These are phyloP conservation scores for Corrigiola litoralis DNA, from an alignment of 179 eudicot genomes.

Conservation along the genomic window DNA sequence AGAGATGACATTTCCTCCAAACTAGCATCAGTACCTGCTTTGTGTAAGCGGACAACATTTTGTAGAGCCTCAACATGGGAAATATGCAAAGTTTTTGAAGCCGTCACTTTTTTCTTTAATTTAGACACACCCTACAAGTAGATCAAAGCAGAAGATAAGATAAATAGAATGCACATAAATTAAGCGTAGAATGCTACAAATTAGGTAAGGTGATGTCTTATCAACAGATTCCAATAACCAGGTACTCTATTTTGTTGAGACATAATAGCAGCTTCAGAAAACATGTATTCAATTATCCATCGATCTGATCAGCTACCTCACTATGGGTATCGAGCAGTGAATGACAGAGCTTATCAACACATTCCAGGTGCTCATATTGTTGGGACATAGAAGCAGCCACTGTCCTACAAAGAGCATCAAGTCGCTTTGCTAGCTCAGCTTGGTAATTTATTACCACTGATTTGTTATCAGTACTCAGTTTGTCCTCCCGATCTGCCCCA, in stretches of 20 bases:
- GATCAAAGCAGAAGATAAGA: background rate
- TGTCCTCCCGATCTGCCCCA: slow-evolving; percentile 79
- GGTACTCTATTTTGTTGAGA: too few relatives aligned
- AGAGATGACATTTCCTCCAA: slow-evolving; percentile 75
- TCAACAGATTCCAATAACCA: too few relatives aligned
- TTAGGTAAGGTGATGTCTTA: too few relatives aligned
- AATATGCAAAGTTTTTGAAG: slow-evolving; percentile 52
- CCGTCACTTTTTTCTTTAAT: slow-evolving; percentile 63
- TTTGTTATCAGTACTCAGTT: slow-evolving; percentile 70
- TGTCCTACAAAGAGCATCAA: slow-evolving; percentile 55
- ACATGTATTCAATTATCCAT: background rate
- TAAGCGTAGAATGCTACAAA: too few relatives aligned
- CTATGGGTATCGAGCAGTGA: slow-evolving; percentile 55
- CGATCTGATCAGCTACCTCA: slow-evolving; percentile 45
- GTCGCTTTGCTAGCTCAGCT: slow-evolving; percentile 57
- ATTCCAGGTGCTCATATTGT: slow-evolving; percentile 75
- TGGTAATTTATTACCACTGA: slow-evolving; percentile 66
- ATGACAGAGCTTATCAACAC: slow-evolving; percentile 70
- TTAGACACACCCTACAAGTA: slow-evolving; percentile 47
- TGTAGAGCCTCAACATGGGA: slow-evolving; percentile 89
- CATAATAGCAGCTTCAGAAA: too few relatives aligned
- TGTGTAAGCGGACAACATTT: slow-evolving; percentile 91
- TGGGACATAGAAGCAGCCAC: slow-evolving; percentile 60
- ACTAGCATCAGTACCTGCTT: slow-evolving; percentile 68
- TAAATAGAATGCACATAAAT: background rate